A percentile compares a stretch with the other conserved stretches of the same genome.
Evolutionary conservation across 2,329 filamentous ascomycete species (phyloP).

Genomic region (Esteya vermicola): DNA sequence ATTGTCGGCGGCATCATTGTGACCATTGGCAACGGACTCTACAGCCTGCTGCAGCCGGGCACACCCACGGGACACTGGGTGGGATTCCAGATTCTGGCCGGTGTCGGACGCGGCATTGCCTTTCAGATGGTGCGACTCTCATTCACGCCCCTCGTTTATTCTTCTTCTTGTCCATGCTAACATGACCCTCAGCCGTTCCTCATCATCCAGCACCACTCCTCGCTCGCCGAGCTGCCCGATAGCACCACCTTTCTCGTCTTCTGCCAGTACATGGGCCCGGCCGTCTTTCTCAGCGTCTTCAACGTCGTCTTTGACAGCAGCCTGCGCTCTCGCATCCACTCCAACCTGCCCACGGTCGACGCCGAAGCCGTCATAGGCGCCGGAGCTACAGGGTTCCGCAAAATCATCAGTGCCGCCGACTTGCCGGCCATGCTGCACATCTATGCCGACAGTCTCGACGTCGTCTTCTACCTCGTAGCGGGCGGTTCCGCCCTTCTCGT

Average conservation of each 20-base stretch:
- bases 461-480: conserved; percentile 24
- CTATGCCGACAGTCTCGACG: conserved; percentile 22
- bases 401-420: conserved; percentile 14
- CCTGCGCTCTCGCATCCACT: conserved; percentile 3
- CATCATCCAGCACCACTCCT: conserved; percentile 15
- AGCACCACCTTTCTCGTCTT: conserved; percentile 26
- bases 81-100: conserved; percentile 17
- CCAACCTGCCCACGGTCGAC: conserved; percentile 1
- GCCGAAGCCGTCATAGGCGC: conserved; percentile 5
- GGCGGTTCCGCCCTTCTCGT: conserved; percentile 21
- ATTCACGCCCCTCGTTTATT: background rate
- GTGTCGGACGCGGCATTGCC: conserved; percentile 14
- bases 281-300: conserved; percentile 32
- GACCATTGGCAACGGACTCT: conserved; percentile 19
- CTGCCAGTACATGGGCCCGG: conserved; percentile 35
- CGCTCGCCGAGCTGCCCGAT: conserved; percentile 12
- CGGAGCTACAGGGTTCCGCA: conserved; percentile 17
- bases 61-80: conserved; percentile 18
- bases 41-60: conserved; percentile 16
- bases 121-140: conserved; percentile 14
- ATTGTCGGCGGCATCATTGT: conserved; percentile 16
- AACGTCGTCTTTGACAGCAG: conserved; percentile 38
- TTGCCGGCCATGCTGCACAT: conserved; percentile 20
- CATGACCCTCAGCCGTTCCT: conserved; percentile 10
- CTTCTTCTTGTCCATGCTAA: background rate